phyloP scores from a whole-genome alignment of 192 early-diverging fungal genomes.

The Obelidium mucronatum region DNA sequence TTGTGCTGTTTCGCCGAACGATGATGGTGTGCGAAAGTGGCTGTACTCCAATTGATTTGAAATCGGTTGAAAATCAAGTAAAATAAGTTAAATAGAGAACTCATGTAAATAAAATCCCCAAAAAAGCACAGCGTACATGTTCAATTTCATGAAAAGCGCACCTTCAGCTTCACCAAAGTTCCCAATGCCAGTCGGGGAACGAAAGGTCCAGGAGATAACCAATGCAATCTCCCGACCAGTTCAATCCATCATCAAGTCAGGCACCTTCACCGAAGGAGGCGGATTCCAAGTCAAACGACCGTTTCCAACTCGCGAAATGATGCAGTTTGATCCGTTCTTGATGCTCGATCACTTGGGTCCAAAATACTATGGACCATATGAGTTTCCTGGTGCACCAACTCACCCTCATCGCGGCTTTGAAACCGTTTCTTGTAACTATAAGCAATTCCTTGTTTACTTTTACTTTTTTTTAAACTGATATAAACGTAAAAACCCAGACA shows the following conservation, averaged over 20 bases:
- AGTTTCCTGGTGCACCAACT: conserved; percentile 68
- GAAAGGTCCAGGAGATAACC: background rate
- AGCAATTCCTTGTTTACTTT: background rate
- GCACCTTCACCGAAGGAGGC: conserved; percentile 67
- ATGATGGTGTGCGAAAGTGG: background rate
- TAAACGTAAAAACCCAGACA: background rate
- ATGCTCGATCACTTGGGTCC: conserved; percentile 72
- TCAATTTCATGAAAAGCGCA: background rate
- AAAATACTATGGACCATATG: conserved; percentile 61
- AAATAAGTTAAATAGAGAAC: background rate
- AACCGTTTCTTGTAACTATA: conserved; percentile 75
- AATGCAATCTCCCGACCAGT: conserved; percentile 5
- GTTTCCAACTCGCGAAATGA: conserved; percentile 69
- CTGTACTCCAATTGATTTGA: background rate
- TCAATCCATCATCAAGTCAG: background rate
- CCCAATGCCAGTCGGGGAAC: background rate
- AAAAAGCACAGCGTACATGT: background rate
- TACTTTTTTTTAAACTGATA: background rate
- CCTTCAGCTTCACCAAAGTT: conserved; percentile 11
- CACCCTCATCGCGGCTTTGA: conserved; percentile 86
- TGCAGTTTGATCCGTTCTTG: conserved; percentile 88
- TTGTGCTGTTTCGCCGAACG: background rate
- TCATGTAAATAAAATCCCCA: background rate
- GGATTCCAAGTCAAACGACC: conserved; percentile 83
- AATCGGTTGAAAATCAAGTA: background rate